Evolutionary conservation across 2,329 filamentous ascomycete species (phyloP).

Genomic region (Fusarium nodosum): DNA sequence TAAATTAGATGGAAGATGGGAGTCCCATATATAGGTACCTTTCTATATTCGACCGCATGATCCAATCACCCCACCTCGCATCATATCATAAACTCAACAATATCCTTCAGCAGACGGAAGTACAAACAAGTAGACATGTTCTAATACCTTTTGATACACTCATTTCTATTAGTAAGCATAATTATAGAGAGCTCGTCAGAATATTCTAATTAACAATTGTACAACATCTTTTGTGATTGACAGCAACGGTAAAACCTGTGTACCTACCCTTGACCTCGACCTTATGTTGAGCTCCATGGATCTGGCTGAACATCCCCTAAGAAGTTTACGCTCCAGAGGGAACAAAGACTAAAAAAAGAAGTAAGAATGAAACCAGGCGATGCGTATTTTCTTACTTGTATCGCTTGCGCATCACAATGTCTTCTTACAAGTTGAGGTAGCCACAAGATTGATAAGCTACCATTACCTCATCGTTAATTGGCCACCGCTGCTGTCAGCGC

Average conservation of each 20-base stretch:
- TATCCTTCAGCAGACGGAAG: background rate
- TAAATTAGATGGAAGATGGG: background rate
- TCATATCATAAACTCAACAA: background rate
- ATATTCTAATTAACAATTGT: background rate
- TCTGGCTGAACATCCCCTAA: no score
- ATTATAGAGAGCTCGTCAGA: fast-evolving
- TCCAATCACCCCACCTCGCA: background rate
- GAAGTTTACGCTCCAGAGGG: fast-evolving
- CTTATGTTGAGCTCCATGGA: no score
- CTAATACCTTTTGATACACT: fast-evolving
- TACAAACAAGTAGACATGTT: background rate
- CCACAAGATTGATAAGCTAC: conserved; percentile 14
- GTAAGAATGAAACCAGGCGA: background rate
- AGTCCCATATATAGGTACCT: no score
- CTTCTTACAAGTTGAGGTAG: background rate
- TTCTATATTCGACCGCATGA: background rate
- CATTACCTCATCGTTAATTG: conserved; percentile 44
- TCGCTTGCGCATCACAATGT: conserved; percentile 4
- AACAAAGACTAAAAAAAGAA: background rate
- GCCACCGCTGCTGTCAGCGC: conserved; percentile 18
- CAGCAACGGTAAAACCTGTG: background rate
- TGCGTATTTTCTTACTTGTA: background rate
- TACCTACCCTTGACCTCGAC: background rate
- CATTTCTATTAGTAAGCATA: background rate
- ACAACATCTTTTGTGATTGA: background rate